These are phyloP conservation scores for Diaporthe eres DNA, from an alignment of 2,329 filamentous ascomycete genomes.

Conservation along the genomic window DNA sequence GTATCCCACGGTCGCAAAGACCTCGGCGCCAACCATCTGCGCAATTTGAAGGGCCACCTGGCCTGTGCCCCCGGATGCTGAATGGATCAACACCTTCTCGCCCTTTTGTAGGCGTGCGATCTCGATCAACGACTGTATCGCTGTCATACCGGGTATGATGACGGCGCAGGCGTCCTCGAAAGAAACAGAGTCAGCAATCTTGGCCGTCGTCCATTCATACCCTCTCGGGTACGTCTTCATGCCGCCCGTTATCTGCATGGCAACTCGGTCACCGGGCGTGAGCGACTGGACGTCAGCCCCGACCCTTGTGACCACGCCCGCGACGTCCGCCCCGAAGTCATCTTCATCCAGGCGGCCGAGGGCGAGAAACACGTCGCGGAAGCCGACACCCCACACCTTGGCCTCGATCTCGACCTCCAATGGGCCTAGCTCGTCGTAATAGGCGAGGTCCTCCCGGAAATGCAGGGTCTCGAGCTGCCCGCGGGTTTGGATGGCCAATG, in stretches of 20 bases:
- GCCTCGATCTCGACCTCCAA: conserved; percentile 51
- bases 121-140: conserved; percentile 56
- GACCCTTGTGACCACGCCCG: conserved; percentile 49
- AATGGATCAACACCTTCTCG: conserved; percentile 57
- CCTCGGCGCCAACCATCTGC: conserved; percentile 51
- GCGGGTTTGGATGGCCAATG: neutral
- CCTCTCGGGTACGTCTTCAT: neutral
- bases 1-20: conserved; percentile 56
- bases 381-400: conserved; percentile 51
- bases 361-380: conserved; percentile 53
- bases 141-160: conserved; percentile 42
- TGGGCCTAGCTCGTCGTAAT: conserved; percentile 45
- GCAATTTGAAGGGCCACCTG: conserved; percentile 58
- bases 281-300: conserved; percentile 50
- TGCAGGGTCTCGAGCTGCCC: conserved; percentile 43
- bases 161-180: conserved; percentile 24
- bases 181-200: conserved; percentile 14
- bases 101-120: conserved; percentile 47
- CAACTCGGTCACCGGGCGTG: conserved; percentile 19
- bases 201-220: conserved; percentile 39
- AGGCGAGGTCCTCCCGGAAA: conserved; percentile 50
- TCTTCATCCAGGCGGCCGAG: conserved; percentile 51
- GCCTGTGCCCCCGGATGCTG: conserved; percentile 58
- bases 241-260: conserved; percentile 7
- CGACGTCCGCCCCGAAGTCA: conserved; percentile 49